Conservation (phyloP, 495 filamentous ascomycete species). For the Penicillium goetzii region DNA sequence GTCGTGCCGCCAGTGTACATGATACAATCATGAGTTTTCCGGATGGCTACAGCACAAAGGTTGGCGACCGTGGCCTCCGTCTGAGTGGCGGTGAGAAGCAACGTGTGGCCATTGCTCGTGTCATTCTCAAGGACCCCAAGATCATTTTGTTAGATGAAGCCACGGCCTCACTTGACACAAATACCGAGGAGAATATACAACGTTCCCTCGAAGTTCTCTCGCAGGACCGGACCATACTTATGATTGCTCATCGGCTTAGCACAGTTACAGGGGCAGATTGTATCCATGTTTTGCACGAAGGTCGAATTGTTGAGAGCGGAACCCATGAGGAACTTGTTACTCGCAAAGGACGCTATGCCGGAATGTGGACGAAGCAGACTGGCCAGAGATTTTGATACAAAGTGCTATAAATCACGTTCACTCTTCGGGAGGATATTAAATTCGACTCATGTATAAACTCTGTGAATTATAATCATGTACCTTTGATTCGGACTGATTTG, state of each 20-base stretch:
- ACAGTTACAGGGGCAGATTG: conserved; percentile 37
- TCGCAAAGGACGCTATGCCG: not conserved
- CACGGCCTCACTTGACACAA: conserved; percentile 14
- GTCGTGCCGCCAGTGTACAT: conserved; percentile 78
- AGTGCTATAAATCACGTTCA: too few relatives aligned
- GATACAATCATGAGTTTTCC: conserved; percentile 84
- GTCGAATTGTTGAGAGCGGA: conserved; percentile 28
- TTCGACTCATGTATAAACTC: too few relatives aligned
- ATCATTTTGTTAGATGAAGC: conserved; percentile 76
- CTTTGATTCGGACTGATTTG: too few relatives aligned
- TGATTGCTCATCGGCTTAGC: conserved; percentile 29
- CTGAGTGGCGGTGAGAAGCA: conserved; percentile 88
- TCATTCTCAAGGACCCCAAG: conserved; percentile 81
- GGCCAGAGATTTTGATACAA: too few relatives aligned
- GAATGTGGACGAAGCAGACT: not conserved
- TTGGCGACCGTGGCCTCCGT: conserved; percentile 83
- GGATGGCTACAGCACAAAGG: conserved; percentile 76
- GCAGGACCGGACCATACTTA: not conserved
- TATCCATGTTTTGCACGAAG: conserved; percentile 35
- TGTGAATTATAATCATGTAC: too few relatives aligned
- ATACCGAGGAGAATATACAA: conserved; percentile 71
- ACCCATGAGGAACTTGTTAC: conserved; percentile 17
- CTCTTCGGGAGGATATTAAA: too few relatives aligned
- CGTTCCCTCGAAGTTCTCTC: not conserved
- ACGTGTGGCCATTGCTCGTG: conserved; percentile 83